These are phyloP conservation scores for Acacia acuminata DNA, from an alignment of 306 rosid genomes.

Conservation along the genomic window DNA sequence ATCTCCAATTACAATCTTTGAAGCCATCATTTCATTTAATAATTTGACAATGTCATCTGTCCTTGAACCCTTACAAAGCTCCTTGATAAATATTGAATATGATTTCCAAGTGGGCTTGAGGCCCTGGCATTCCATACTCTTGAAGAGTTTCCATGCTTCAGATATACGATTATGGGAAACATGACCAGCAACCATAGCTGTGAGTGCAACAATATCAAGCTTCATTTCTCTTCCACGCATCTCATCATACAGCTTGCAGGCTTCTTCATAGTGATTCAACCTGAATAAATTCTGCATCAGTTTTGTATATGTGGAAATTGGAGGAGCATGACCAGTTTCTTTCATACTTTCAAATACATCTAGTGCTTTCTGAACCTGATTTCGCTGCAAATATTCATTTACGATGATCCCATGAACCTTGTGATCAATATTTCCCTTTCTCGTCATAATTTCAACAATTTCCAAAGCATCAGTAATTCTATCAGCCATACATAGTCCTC, in stretches of 20 bases:
- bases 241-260: slow-evolving; percentile 71
- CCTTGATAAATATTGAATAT: slow-evolving; percentile 68
- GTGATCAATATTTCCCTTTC: slow-evolving; percentile 47
- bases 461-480: slow-evolving; percentile 71
- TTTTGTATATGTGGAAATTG: slow-evolving; percentile 70
- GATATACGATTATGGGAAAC: slow-evolving; percentile 55
- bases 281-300: slow-evolving; percentile 75
- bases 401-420: slow-evolving; percentile 61
- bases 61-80: slow-evolving; percentile 75
- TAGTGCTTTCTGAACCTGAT: slow-evolving; percentile 57
- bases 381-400: slow-evolving; percentile 60
- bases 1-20: slow-evolving; percentile 48
- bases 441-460: slow-evolving; percentile 71
- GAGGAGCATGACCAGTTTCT: slow-evolving; percentile 59
- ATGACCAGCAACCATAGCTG: slow-evolving; percentile 85
- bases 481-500: slow-evolving; percentile 74
- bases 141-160: slow-evolving; percentile 73
- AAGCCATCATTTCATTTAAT: slow-evolving; percentile 65
- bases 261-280: slow-evolving; percentile 52
- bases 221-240: slow-evolving; percentile 67
- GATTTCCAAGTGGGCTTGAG: slow-evolving; percentile 66
- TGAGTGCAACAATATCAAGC: slow-evolving; percentile 65
- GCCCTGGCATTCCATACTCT: slow-evolving; percentile 58
- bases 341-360: slow-evolving; percentile 63
- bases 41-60: slow-evolving; percentile 67